A percentile compares a stretch with the other conserved stretches of the same genome.
phyloP scores from a whole-genome alignment of 2,329 filamentous ascomycete genomes.

The Westerdykella ornata region DNA sequence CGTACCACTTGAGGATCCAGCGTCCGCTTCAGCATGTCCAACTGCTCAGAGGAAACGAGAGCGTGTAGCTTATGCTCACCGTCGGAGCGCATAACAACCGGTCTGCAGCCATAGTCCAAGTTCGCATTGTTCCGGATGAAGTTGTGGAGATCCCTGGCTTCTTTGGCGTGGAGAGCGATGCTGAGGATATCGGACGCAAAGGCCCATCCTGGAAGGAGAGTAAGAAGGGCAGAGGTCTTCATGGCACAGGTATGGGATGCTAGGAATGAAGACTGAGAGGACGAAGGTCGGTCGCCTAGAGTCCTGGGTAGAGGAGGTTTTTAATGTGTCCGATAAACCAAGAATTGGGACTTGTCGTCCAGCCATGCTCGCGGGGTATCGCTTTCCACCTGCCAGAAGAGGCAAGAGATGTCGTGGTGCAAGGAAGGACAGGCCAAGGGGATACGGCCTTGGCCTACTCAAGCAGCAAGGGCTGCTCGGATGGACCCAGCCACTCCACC shows the following conservation, averaged over 20 bases:
- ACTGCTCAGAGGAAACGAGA: constrained; percentile 20
- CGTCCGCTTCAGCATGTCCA: constrained; percentile 17
- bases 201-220: constrained; percentile 19
- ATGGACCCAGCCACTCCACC: too few relatives aligned
- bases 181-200: constrained; percentile 23
- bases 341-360: not conserved
- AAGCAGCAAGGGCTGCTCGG: too few relatives aligned
- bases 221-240: constrained; percentile 23
- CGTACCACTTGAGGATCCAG: constrained; percentile 19
- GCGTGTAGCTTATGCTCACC: constrained; percentile 30
- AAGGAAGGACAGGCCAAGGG: not conserved
- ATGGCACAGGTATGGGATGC: constrained; percentile 7
- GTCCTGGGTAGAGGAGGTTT: too few relatives aligned
- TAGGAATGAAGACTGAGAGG: not conserved
- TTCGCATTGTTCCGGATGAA: constrained; percentile 26
- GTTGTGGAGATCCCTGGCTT: constrained; percentile 20
- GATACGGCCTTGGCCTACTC: not conserved
- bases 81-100: constrained; percentile 22
- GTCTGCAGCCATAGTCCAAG: constrained; percentile 33
- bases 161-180: constrained; percentile 28
- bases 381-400: not conserved
- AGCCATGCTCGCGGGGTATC: not conserved
- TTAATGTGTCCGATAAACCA: not conserved
- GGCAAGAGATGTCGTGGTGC: not conserved
- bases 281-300: not conserved